phyloP scores from a whole-genome alignment of 2,329 filamentous ascomycete genomes.

The Ophiostoma fasciatum region DNA sequence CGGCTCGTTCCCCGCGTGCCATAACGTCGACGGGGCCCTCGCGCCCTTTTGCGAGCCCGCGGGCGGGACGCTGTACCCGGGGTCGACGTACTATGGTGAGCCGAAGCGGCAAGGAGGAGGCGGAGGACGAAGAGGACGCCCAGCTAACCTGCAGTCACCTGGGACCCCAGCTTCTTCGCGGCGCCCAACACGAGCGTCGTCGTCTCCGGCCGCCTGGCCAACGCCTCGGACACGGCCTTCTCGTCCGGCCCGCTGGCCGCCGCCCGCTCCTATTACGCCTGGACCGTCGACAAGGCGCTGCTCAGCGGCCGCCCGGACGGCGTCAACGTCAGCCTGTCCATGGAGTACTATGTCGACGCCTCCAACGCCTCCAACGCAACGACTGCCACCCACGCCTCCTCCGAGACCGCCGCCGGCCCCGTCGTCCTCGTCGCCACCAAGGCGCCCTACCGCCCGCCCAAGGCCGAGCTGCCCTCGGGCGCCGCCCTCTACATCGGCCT shows the following conservation, averaged over 20 bases:
- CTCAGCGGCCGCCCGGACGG: slow-evolving; percentile 20
- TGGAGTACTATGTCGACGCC: slow-evolving; percentile 25
- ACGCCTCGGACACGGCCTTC: slow-evolving; percentile 24
- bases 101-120: neutral
- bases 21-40: slow-evolving; percentile 29
- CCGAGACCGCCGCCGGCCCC: slow-evolving; percentile 26
- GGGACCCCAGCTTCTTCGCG: slow-evolving; percentile 38
- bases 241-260: slow-evolving; percentile 22
- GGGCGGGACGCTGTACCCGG: slow-evolving; percentile 28
- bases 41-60: slow-evolving; percentile 37
- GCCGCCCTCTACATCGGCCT: slow-evolving; percentile 37
- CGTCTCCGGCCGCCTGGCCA: slow-evolving; percentile 24
- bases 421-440: slow-evolving; percentile 25
- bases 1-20: slow-evolving; percentile 35
- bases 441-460: slow-evolving; percentile 18
- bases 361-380: slow-evolving; percentile 17
- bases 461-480: slow-evolving; percentile 20
- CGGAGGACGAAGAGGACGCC: too few species aligned
- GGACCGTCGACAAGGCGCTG: slow-evolving; percentile 24
- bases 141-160: slow-evolving; percentile 32
- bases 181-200: slow-evolving; percentile 23
- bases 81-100: slow-evolving; percentile 36
- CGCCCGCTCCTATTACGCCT: slow-evolving; percentile 32
- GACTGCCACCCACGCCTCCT: too few species aligned
- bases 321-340: slow-evolving; percentile 34